These are phyloP conservation scores for Cutaneotrichosporon curvatum DNA, from an alignment of 1,284 basidiomycete species.

Conservation along the genomic window DNA sequence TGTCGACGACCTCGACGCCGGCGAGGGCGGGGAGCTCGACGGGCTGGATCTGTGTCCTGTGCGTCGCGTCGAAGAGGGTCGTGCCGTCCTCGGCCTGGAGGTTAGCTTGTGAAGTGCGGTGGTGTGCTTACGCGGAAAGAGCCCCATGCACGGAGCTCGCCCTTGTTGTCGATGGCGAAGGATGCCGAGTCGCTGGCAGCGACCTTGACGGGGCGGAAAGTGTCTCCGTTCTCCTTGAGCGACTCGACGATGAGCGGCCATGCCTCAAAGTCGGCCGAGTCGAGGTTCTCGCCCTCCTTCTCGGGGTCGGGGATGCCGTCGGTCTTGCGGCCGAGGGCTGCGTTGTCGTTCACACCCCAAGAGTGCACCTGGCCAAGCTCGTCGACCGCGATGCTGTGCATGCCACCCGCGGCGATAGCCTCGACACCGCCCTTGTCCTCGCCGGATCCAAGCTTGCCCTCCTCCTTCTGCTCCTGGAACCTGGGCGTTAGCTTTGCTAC, in stretches of 20 bases:
- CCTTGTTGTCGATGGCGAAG: slow-evolving; percentile 67
- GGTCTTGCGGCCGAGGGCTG: slow-evolving; percentile 77
- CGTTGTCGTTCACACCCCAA: slow-evolving; percentile 88
- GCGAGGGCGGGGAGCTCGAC: slow-evolving; percentile 45
- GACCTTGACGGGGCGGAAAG: slow-evolving; percentile 72
- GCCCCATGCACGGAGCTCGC: slow-evolving; percentile 82
- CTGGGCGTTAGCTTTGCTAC: slow-evolving; percentile 18
- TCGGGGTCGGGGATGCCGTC: slow-evolving; percentile 57
- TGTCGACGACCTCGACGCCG: slow-evolving; percentile 55
- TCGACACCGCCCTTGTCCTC: slow-evolving; percentile 57
- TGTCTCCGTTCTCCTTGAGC: slow-evolving; percentile 55
- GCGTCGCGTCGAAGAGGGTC: slow-evolving; percentile 70
- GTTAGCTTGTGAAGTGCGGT: background rate
- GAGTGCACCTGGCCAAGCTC: slow-evolving; percentile 75
- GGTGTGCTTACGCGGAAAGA: slow-evolving; percentile 71
- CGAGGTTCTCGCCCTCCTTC: slow-evolving; percentile 55
- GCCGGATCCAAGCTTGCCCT: slow-evolving; percentile 49
- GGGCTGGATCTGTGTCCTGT: slow-evolving; percentile 46
- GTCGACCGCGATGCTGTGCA: slow-evolving; percentile 78
- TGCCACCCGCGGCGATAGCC: slow-evolving; percentile 66
- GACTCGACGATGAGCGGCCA: slow-evolving; percentile 66
- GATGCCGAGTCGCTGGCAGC: slow-evolving; percentile 79
- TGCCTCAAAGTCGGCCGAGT: slow-evolving; percentile 70
- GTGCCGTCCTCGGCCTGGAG: slow-evolving; percentile 64
- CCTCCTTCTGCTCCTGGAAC: slow-evolving; percentile 43